Conservation (phyloP, 306 rosid genomes). For the Citrullus mucosospermus region DNA sequence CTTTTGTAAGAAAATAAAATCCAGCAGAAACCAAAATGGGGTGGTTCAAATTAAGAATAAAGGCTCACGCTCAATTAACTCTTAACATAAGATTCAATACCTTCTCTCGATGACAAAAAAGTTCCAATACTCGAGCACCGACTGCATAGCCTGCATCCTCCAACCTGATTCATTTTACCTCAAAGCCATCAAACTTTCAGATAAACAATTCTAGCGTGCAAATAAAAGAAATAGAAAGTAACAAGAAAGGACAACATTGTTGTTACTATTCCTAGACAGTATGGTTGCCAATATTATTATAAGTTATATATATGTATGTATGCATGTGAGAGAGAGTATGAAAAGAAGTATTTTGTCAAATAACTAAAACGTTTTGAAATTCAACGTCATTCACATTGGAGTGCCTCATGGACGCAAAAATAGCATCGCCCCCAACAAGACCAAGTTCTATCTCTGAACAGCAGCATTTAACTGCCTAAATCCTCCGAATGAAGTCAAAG, state of each 20-base stretch:
- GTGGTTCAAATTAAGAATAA: neutral
- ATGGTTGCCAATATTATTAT: neutral
- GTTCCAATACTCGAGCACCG: slow-evolving; percentile 91
- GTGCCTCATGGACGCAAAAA: neutral
- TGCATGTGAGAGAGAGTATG: neutral
- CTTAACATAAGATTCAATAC: slow-evolving; percentile 19
- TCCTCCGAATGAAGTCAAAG: neutral
- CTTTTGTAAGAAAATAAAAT: too few relatives aligned
- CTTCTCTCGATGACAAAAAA: slow-evolving; percentile 96
- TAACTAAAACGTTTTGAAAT: neutral
- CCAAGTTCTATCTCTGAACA: neutral
- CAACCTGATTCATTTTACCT: slow-evolving; percentile 35
- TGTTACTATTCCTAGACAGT: neutral
- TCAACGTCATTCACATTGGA: neutral
- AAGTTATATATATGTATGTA: neutral
- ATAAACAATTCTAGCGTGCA: neutral
- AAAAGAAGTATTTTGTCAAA: neutral
- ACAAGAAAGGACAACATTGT: neutral
- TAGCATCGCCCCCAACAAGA: neutral
- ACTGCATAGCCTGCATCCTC: slow-evolving; percentile 99
- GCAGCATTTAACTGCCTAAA: neutral
- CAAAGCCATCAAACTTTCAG: neutral
- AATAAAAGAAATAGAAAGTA: neutral
- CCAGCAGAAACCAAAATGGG: neutral
- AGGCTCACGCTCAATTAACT: neutral